These are phyloP conservation scores for Didymella arachidicola DNA, from an alignment of 2,329 filamentous ascomycete genomes.

Conservation along the genomic window DNA sequence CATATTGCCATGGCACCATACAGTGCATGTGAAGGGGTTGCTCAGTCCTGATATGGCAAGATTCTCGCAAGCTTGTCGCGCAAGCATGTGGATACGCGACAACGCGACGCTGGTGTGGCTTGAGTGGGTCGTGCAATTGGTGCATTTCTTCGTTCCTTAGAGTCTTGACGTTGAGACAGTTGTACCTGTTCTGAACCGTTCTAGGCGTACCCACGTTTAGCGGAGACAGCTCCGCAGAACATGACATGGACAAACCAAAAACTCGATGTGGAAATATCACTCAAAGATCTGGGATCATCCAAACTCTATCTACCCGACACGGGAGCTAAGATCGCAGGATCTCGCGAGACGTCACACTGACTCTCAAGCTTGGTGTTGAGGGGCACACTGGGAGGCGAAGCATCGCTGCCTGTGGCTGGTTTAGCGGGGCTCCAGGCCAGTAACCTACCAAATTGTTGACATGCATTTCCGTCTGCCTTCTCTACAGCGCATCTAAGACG, in stretches of 20 bases:
- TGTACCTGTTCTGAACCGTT: constrained; percentile 40
- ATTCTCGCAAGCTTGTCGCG: constrained; percentile 20
- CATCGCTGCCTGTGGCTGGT: constrained; percentile 10
- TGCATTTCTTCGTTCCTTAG: constrained; percentile 21
- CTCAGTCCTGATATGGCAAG: constrained; percentile 22
- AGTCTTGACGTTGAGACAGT: constrained; percentile 38
- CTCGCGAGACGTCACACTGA: constrained; percentile 34
- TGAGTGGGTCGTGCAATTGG: constrained; percentile 31
- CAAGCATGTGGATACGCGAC: constrained; percentile 28
- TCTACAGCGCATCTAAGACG: constrained; percentile 2
- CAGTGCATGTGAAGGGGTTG: constrained; percentile 16
- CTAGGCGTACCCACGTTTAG: constrained; percentile 24
- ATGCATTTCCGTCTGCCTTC: constrained; percentile 1
- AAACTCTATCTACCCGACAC: constrained; percentile 45
- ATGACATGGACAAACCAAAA: constrained; percentile 23
- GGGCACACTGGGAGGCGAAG: background rate
- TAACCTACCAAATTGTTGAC: background rate
- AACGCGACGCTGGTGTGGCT: constrained; percentile 11
- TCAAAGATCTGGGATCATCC: constrained; percentile 31
- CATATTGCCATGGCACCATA: constrained; percentile 26
- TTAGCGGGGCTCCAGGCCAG: constrained; percentile 3
- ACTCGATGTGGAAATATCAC: constrained; percentile 25
- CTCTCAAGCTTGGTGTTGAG: constrained; percentile 16
- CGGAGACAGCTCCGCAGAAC: constrained; percentile 22
- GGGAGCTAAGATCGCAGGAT: constrained; percentile 47